phyloP scores from a whole-genome alignment of 805 yeast species.

The Schwanniomyces polymorphus region DNA sequence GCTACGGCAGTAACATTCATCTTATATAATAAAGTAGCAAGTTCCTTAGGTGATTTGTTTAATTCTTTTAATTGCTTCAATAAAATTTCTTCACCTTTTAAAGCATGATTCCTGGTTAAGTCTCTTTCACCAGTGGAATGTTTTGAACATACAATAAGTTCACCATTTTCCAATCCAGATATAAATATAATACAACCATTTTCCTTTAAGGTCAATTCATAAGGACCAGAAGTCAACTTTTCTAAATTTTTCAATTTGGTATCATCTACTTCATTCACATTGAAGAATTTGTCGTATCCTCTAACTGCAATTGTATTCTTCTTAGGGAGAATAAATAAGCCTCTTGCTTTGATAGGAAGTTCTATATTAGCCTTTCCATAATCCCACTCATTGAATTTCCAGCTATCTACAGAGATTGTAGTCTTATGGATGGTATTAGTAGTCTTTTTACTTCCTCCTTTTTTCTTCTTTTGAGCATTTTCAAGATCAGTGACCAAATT shows the following conservation, averaged over 20 bases:
- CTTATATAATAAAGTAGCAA: constrained; percentile 56
- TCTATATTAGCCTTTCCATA: constrained; percentile 53
- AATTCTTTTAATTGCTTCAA: constrained; percentile 46
- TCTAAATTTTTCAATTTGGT: constrained; percentile 53
- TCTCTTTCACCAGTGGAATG: constrained; percentile 77
- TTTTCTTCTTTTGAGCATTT: constrained; percentile 12
- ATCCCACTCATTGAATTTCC: constrained; percentile 94
- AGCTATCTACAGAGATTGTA: constrained; percentile 27
- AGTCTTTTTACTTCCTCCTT: constrained; percentile 20
- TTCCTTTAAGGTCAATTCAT: constrained; percentile 77
- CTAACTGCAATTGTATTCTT: constrained; percentile 60
- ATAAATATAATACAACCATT: constrained; percentile 92
- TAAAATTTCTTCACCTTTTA: constrained; percentile 64
- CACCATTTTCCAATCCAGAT: constrained; percentile 73
- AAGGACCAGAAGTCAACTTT: constrained; percentile 67
- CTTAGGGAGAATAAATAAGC: constrained; percentile 59
- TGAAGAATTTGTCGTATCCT: constrained; percentile 95
- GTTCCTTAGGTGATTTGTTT: constrained; percentile 43
- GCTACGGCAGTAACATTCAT: constrained; percentile 80
- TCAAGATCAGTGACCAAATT: constrained; percentile 19
- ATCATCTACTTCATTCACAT: constrained; percentile 58
- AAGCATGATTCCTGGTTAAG: constrained; percentile 65
- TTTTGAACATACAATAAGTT: constrained; percentile 84
- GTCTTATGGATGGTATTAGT: constrained; percentile 9
- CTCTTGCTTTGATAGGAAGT: constrained; percentile 80